Conservation (phyloP, 2,329 filamentous ascomycete genomes). For the Biscogniauxia mediterranea region DNA sequence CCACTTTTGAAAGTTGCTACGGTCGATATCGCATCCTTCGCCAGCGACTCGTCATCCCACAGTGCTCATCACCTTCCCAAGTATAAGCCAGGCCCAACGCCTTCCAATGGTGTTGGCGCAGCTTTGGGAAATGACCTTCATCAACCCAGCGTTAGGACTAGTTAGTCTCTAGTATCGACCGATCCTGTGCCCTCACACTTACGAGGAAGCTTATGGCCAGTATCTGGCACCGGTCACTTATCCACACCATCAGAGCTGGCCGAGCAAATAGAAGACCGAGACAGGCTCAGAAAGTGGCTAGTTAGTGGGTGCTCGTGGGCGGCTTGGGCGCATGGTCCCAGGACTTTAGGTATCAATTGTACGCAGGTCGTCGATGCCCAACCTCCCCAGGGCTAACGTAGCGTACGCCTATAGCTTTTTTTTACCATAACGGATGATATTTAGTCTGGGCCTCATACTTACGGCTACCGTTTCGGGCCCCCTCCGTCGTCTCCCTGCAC, state of each 20-base stretch:
- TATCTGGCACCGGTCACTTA: slow-evolving; percentile 24
- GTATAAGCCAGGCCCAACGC: slow-evolving; percentile 14
- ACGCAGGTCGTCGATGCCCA: slow-evolving; percentile 31
- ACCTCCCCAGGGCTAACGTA: slow-evolving; percentile 25
- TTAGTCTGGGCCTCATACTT: slow-evolving; percentile 7
- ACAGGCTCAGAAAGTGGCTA: slow-evolving; percentile 16
- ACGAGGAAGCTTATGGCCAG: slow-evolving; percentile 19
- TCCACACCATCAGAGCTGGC: slow-evolving; percentile 23
- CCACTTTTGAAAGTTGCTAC: slow-evolving; percentile 5
- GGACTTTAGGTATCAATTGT: slow-evolving; percentile 29
- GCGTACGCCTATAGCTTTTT: slow-evolving; percentile 14
- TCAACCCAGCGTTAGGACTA: slow-evolving; percentile 16
- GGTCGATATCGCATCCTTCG: slow-evolving; percentile 15
- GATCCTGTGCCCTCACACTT: slow-evolving; percentile 27
- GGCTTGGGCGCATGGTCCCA: slow-evolving; percentile 7
- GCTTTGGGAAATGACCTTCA: slow-evolving; percentile 16
- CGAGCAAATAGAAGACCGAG: slow-evolving; percentile 28
- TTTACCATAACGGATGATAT: slow-evolving; percentile 17
- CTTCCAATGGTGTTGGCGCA: slow-evolving; percentile 19
- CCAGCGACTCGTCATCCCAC: slow-evolving; percentile 21
- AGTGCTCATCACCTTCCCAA: slow-evolving; percentile 20
- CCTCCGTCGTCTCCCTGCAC: slow-evolving; percentile 8
- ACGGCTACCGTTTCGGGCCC: slow-evolving; percentile 19
- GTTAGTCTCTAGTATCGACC: slow-evolving; percentile 25
- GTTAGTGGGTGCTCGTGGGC: slow-evolving; percentile 26